Evolutionary conservation across 2,329 filamentous ascomycete genomes (phyloP), one percentile per base, ranked within the genome.

Genomic region (Cercospora sp.): DNA sequence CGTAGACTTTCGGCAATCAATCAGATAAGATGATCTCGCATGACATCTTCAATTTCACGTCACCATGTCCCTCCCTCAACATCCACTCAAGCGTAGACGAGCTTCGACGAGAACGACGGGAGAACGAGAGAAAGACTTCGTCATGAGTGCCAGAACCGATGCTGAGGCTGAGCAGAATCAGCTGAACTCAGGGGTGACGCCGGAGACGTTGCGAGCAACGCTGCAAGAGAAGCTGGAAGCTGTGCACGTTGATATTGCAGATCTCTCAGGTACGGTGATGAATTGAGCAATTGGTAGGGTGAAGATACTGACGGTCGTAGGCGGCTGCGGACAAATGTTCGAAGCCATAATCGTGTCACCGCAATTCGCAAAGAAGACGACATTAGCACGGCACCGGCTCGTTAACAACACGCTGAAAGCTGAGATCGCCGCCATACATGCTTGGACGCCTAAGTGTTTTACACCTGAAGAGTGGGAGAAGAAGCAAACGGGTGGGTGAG

Each of bases 381-480:
- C 91, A 63, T 88, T 97, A 67, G 93, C 93, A 78, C 87, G 94
- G 66, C 92, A 97, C 81, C 89, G 94, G 53, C 85, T 96, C 70
- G 93, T 97, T 74, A 97, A 97, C 81, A 86, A 86, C 16, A 89
- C 89, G 5, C 84, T 97, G 74, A 94, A 93, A 82, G 87, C 90
- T 58, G 93, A 97, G 82, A 97, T 97, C 79, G 91, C 92, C 16
- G 88, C 87, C 72, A 97, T 97, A 74, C 94, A 97, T 83, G 94
- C 94, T 45, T 97, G 94, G 94, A 96, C 92, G 66, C 92, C 93
- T 30, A 96, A 93, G 82, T 97, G 94, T 80, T 91, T 93, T 82
- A 97, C 94, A 8, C 92, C 92, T 0, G 92, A 93, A 76, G 92
- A 97, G 83, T 97, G 91, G 89, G 88, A 92, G 82, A 89, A 87